A percentile compares a stretch with the other conserved stretches of the same genome.
Evolutionary conservation across 805 yeast genomes (phyloP).

Genomic region (Nakazawaea ernobii): DNA sequence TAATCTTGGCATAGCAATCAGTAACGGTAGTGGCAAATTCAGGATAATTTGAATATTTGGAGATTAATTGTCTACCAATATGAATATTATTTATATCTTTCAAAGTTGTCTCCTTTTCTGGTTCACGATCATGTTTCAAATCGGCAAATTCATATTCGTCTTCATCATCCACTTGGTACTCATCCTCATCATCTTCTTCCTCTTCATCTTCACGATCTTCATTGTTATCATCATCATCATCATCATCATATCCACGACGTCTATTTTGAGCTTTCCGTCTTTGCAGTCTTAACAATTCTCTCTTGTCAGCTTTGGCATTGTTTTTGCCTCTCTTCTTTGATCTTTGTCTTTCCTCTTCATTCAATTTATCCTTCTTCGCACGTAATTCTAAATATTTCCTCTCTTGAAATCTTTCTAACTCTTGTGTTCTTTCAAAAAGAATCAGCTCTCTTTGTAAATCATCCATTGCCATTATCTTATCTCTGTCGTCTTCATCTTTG

Average conservation of each 20-base stretch:
- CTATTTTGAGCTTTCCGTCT: constrained; percentile 12
- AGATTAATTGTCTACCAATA: constrained; percentile 72
- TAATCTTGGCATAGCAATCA: constrained; percentile 79
- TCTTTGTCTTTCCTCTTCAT: constrained; percentile 9
- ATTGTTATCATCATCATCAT: constrained; percentile 39
- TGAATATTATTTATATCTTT: constrained; percentile 67
- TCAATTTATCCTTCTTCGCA: constrained; percentile 38
- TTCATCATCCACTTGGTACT: constrained; percentile 34
- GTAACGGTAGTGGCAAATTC: constrained; percentile 65
- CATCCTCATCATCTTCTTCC: constrained; percentile 29
- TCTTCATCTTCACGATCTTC: constrained; percentile 29
- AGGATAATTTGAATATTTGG: constrained; percentile 75
- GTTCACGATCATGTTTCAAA: constrained; percentile 10
- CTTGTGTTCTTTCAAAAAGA: constrained; percentile 88
- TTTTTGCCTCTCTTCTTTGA: constrained; percentile 7
- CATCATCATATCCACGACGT: constrained; percentile 17
- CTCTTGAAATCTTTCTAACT: constrained; percentile 83
- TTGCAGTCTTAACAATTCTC: constrained; percentile 25
- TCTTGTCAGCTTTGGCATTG: constrained; percentile 23
- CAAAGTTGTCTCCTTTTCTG: constrained; percentile 39
- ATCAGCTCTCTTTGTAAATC: constrained; percentile 91
- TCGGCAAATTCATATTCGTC: constrained; percentile 31
- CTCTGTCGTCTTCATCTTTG: constrained; percentile 75
- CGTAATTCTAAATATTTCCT: constrained; percentile 79
- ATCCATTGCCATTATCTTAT: constrained; percentile 61